Base-by-base conservation (phyloP, 2,329 filamentous ascomycete genomes). In the Corniculantispora saksenae region DNA sequence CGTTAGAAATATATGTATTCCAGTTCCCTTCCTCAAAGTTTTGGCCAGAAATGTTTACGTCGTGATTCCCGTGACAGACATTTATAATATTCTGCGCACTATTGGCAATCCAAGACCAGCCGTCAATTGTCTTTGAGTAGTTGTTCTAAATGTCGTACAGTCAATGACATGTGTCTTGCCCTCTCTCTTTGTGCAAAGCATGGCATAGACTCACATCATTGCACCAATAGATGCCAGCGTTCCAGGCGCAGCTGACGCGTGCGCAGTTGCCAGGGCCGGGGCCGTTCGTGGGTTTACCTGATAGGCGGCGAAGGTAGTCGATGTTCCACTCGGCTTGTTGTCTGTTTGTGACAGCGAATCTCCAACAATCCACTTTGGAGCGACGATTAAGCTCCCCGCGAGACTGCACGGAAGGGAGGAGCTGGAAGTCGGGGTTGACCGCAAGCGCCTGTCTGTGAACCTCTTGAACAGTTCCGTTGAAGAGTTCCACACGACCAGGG, bases 241-340 rank as follows among this genome's bases (percentile, higher is more conserved):
- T 55, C 17, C 51, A 67, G 12, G 63, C 63, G 53, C 66, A 67
- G 59, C 66, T 67, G 13, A 67, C 63, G 35, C 63, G 66, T 29
- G 53, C 53, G 25, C 66, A 67, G 21, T 53, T 53, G n/a, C 54
- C 48, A 12, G 66, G 66, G 3, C 58, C 63, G 5, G 61, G 54
- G 1, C 48, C 21, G 15, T 62, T 62, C 21, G 29, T 29, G 23
- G 63, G 63, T 12, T 38, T 35, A 17, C 63, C 55, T 2, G 19
- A n/a, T 9, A 59, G 25, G 10, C 54, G 25, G 29, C 59, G 59
- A 9, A 67, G 63, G 54, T 67, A 65, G 19, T n/a, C 35, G 38
- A 58, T 59, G 15, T 63, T 63, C 3, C 43, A 13, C 21, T n/a
- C 8, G n/a, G 43, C 40, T n/a, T 15, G 27, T 2, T 25, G 3